Base-by-base conservation (phyloP, 805 yeast species). In the Candida golubevii region DNA sequence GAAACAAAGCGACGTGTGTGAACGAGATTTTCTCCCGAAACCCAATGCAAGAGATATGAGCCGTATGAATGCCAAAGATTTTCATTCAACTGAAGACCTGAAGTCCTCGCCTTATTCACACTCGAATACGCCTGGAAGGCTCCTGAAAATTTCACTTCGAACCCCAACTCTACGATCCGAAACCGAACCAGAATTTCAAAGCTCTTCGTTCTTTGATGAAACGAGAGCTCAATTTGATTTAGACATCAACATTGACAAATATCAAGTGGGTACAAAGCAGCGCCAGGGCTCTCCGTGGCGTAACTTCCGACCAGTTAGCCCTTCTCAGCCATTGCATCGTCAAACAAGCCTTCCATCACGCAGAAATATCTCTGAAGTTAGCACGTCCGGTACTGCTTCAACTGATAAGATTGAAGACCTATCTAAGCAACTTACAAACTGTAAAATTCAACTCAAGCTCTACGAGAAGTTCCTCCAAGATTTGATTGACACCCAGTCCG, bases 391-490 rank as follows among this genome's bases (percentile, higher is more conserved):
- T 3, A 41, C 41, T 10, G 44, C 46, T 23, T 38, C 53, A 7
- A 38, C 41, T 9, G 39, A 45, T 13, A 45, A 48, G 37, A 33
- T 47, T 10, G 54, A 51, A 23, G 55, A 53, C n/a, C 52, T 53
- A n/a, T 41, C 57, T 7, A 51, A 49, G 23, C 55, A 49, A 33
- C 55, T 69, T 26, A 65, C 71, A 3, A 62, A 69, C 10, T 69
- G 67, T 47, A 62, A 62, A 36, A 66, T 59, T 31, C 62, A 74
- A 56, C 60, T 72, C 50, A 59, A 67, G 46, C 59, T 69, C 38
- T 66, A 69, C 58, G 67, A 66, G 49, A 65, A 66, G 44, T 69
- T 70, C 40, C 52, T 71, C 4, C 74, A 69, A 39, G 64, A 62
- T 38, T 41, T 71, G 8, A 62, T 69, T 2, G 66, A 48, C 36